These are phyloP conservation scores for Ligustrum vulgare DNA, from an alignment of 257 asterid genomes.

Conservation along the genomic window DNA sequence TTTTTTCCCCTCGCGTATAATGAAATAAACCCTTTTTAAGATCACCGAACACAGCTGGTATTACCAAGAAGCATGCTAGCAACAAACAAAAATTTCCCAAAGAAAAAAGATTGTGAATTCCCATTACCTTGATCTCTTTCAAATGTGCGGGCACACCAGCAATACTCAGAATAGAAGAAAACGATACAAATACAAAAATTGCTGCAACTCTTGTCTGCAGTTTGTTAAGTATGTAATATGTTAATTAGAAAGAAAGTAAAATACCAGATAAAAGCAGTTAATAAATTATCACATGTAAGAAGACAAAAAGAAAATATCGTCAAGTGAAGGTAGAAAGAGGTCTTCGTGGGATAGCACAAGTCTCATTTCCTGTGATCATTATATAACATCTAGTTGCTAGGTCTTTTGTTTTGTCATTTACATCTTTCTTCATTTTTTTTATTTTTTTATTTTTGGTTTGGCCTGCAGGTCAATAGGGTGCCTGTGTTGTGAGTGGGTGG, in stretches of 20 bases:
- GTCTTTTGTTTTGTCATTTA: neutral
- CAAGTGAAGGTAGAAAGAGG: neutral
- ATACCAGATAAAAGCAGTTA: neutral
- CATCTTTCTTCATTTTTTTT: neutral
- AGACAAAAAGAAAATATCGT: neutral
- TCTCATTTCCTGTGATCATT: neutral
- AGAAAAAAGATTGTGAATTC: neutral
- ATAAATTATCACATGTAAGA: neutral
- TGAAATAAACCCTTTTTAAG: neutral
- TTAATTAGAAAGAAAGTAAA: neutral
- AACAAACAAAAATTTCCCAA: neutral
- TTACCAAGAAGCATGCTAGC: neutral
- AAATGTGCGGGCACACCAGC: constrained; percentile 91
- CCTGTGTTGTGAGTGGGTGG: neutral
- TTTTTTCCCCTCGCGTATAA: neutral
- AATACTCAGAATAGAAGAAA: constrained; percentile 76
- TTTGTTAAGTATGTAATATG: constrained; percentile 3
- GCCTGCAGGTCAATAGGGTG: neutral
- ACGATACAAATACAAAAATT: constrained; percentile 74
- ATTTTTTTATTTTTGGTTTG: too few species aligned
- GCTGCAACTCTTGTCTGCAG: constrained; percentile 93
- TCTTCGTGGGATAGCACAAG: neutral
- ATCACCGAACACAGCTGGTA: neutral
- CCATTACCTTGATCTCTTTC: constrained; percentile 82
- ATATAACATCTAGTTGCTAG: neutral